These are phyloP conservation scores for Penicillium olsonii DNA, from an alignment of 2,329 filamentous ascomycete species.

Conservation along the genomic window DNA sequence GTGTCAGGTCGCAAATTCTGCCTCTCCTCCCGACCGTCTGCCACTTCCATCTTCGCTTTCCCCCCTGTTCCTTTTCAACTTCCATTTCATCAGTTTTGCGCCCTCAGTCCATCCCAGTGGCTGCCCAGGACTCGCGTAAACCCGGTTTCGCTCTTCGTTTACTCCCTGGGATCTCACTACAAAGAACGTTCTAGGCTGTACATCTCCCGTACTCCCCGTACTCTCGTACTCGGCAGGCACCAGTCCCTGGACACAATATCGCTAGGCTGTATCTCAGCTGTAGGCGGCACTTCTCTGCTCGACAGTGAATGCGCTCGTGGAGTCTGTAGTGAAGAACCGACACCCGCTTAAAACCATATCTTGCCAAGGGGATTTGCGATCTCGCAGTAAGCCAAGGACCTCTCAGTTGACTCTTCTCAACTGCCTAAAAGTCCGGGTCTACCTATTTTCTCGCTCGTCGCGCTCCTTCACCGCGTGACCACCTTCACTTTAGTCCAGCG, in stretches of 20 bases:
- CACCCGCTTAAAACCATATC: conserved; percentile 28
- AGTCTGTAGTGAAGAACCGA: conserved; percentile 42
- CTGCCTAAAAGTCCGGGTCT: conserved; percentile 4
- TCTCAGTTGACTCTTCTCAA: conserved; percentile 12
- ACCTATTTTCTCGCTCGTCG: background rate
- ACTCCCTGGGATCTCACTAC: conserved; percentile 19
- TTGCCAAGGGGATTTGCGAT: conserved; percentile 10
- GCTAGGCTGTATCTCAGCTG: conserved; percentile 43
- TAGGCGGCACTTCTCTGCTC: conserved; percentile 37
- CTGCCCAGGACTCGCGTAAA: conserved; percentile 23
- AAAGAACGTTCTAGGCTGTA: conserved; percentile 34
- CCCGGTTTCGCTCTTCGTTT: conserved; percentile 12
- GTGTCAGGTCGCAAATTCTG: background rate
- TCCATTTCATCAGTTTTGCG: conserved; percentile 13
- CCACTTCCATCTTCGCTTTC: conserved; percentile 9
- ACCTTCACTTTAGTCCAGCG: conserved; percentile 27
- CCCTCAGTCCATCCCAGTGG: conserved; percentile 3
- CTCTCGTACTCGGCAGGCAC: conserved; percentile 40
- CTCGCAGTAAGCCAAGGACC: conserved; percentile 6
- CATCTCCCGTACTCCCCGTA: conserved; percentile 24
- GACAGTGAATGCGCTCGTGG: conserved; percentile 34
- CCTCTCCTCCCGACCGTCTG: conserved; percentile 8
- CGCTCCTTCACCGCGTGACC: background rate
- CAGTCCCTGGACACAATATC: conserved; percentile 30
- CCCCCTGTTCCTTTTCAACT: conserved; percentile 14